Conservation (phyloP, 75 land plant genomes). For the Adiantum capillusveneris region DNA sequence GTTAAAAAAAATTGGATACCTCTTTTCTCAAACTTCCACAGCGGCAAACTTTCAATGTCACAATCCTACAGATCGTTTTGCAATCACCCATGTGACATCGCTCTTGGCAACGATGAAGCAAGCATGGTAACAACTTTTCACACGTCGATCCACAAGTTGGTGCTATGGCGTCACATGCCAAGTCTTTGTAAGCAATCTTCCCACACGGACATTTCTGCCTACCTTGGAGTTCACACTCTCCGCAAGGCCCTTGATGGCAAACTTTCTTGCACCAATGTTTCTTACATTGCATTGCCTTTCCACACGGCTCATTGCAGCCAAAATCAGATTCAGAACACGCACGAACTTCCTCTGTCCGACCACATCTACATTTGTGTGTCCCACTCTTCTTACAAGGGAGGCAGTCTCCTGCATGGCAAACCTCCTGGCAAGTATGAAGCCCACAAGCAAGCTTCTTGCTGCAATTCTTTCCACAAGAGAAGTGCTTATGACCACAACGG, state of each 20-base stretch:
- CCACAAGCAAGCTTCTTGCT: slow-evolving; percentile 45
- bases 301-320: slow-evolving; percentile 59
- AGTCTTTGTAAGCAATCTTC: slow-evolving; percentile 58
- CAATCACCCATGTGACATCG: slow-evolving; percentile 86
- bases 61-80: slow-evolving; percentile 63
- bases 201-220: slow-evolving; percentile 93
- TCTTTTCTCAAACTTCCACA: slow-evolving; percentile 88
- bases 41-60: slow-evolving; percentile 58
- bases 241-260: slow-evolving; percentile 83
- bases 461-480: slow-evolving; percentile 65
- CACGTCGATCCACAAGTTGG: slow-evolving; percentile 93
- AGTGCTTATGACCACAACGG: slow-evolving; percentile 69
- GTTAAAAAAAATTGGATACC: slow-evolving; percentile 31
- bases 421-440: slow-evolving; percentile 47
- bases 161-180: slow-evolving; percentile 60
- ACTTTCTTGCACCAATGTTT: slow-evolving; percentile 69
- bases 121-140: slow-evolving; percentile 67
- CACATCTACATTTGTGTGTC: slow-evolving; percentile 56
- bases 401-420: slow-evolving; percentile 73
- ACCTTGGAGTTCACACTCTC: slow-evolving; percentile 74
- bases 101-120: slow-evolving; percentile 74
- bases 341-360: slow-evolving; percentile 41
- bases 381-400: slow-evolving; percentile 61
- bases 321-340: slow-evolving; percentile 65
- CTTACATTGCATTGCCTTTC: slow-evolving; percentile 44